Conservation (phyloP, 2,329 filamentous ascomycete species). For the Aspergillus sp. region DNA sequence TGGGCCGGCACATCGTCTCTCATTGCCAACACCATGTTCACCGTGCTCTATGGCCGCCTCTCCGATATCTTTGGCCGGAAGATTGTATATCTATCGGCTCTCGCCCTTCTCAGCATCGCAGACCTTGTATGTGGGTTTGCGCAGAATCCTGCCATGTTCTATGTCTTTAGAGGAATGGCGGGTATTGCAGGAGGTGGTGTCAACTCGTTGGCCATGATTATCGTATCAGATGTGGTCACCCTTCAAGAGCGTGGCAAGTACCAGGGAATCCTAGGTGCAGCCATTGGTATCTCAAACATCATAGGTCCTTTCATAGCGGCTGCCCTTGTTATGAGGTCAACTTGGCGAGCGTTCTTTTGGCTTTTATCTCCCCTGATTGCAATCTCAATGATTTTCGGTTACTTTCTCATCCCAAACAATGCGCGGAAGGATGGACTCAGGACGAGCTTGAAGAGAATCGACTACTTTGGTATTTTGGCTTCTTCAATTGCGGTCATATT, state of each 20-base stretch:
- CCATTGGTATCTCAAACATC: constrained; percentile 40
- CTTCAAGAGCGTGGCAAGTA: constrained; percentile 52
- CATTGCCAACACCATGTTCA: constrained; percentile 57
- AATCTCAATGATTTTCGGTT: constrained; percentile 40
- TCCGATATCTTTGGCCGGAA: constrained; percentile 57
- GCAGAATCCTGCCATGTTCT: constrained; percentile 50
- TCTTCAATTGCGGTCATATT: constrained; percentile 51
- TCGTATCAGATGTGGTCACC: constrained; percentile 53
- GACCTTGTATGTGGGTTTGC: constrained; percentile 54
- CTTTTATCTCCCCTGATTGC: constrained; percentile 46
- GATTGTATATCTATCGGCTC: constrained; percentile 47
- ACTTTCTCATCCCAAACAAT: constrained; percentile 46
- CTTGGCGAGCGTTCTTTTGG: constrained; percentile 43
- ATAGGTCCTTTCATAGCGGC: constrained; percentile 42
- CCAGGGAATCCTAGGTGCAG: constrained; percentile 40
- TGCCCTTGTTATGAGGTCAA: constrained; percentile 36
- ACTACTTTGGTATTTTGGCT: constrained; percentile 50
- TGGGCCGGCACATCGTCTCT: constrained; percentile 66
- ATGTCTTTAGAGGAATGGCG: constrained; percentile 52
- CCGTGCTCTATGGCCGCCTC: constrained; percentile 55
- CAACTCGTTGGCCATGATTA: constrained; percentile 52
- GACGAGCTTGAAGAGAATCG: constrained; percentile 48
- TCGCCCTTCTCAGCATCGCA: constrained; percentile 47
- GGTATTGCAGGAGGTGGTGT: constrained; percentile 58
- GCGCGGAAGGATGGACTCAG: constrained; percentile 40